phyloP scores from a whole-genome alignment of 2,329 filamentous ascomycete genomes.

The Coniochaeta sp. region DNA sequence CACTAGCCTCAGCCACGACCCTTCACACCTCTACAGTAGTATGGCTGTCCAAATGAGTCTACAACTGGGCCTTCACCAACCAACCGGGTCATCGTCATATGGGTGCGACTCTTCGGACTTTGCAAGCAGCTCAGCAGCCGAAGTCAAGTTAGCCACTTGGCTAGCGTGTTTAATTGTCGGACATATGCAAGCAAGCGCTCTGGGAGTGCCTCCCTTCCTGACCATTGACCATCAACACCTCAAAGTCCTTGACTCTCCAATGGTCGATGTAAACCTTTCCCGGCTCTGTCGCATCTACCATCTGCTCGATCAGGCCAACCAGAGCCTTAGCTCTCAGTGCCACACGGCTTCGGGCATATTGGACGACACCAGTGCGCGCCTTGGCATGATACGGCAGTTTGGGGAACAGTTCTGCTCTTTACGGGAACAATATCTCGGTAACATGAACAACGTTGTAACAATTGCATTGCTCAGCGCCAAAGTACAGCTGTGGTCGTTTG shows the following conservation, averaged over 20 bases:
- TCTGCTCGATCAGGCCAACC: not conserved
- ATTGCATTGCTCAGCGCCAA: not conserved
- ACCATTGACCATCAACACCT: not conserved
- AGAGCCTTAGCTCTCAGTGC: not conserved
- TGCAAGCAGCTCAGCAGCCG: not conserved
- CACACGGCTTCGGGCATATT: not conserved
- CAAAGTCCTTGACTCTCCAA: not conserved
- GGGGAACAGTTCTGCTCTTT: not conserved
- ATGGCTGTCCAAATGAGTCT: not conserved
- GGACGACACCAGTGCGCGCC: not conserved
- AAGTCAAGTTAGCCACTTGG: not conserved
- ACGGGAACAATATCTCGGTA: not conserved
- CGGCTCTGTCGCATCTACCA: not conserved
- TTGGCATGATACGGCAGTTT: not conserved
- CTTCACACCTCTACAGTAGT: not conserved
- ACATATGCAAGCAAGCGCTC: not conserved
- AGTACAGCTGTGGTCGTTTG: not conserved
- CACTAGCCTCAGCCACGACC: not conserved
- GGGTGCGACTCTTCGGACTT: not conserved
- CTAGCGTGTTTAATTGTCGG: not conserved
- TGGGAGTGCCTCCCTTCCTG: not conserved
- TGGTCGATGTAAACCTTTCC: not conserved
- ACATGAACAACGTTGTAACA: not conserved
- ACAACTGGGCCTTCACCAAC: not conserved
- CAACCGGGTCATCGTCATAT: not conserved